A percentile compares a stretch with the other conserved stretches of the same genome.
Conservation (phyloP, 306 rosid species). For the Arachis stenosperma region DNA sequence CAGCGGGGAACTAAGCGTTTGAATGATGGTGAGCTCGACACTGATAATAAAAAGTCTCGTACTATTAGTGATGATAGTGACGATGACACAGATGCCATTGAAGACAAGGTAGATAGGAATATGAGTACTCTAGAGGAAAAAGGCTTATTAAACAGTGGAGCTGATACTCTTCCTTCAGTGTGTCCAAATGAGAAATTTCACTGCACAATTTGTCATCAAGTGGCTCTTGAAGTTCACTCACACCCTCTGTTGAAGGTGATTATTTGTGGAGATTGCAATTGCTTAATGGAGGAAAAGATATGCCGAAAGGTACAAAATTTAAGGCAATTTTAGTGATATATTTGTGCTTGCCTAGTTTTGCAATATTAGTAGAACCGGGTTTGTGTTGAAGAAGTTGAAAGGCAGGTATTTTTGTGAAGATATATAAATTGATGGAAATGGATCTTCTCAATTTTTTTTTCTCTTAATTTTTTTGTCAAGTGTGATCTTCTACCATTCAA, state of each 20-base stretch:
- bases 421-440: background rate
- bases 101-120: constrained; percentile 46
- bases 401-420: background rate
- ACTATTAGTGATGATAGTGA: constrained; percentile 47
- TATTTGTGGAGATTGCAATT: constrained; percentile 71
- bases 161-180: constrained; percentile 49
- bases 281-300: constrained; percentile 54
- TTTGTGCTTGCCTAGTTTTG: constrained; percentile 10
- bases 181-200: constrained; percentile 46
- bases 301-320: constrained; percentile 48
- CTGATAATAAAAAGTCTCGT: constrained; percentile 61
- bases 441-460: too few species aligned
- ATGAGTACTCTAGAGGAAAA: constrained; percentile 42
- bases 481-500: too few species aligned
- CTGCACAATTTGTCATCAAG: constrained; percentile 74
- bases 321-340: constrained; percentile 9
- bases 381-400: constrained; percentile 12
- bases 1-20: constrained; percentile 71
- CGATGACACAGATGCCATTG: constrained; percentile 42
- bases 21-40: constrained; percentile 49
- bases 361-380: constrained; percentile 1
- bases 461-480: too few species aligned
- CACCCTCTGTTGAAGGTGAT: constrained; percentile 81
- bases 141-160: constrained; percentile 35
- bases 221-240: constrained; percentile 51